Evolutionary conservation across 495 filamentous ascomycete genomes (phyloP).

Genomic region (Podospora pseudocomata): DNA sequence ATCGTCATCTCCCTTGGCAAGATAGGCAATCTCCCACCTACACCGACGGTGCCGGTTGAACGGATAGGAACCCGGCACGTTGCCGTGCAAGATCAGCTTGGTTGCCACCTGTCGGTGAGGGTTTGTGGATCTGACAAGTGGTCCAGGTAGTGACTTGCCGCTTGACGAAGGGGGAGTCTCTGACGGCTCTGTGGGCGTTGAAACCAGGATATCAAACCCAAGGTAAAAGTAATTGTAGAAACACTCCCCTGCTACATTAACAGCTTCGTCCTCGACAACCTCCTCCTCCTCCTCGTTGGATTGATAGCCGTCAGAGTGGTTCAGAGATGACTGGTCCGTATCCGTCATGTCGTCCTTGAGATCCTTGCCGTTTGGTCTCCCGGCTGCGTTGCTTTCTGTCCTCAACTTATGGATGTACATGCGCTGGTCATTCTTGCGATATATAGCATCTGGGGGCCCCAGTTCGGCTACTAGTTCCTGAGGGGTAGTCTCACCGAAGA

Average conservation of each 20-base stretch:
- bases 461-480: slow-evolving; percentile 89
- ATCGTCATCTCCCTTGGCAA: slow-evolving; percentile 25
- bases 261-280: slow-evolving; percentile 46
- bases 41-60: slow-evolving; percentile 92
- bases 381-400: slow-evolving; percentile 43
- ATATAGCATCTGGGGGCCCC: slow-evolving; percentile 91
- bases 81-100: slow-evolving; percentile 87
- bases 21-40: slow-evolving; percentile 74
- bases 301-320: slow-evolving; percentile 62
- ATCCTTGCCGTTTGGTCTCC: slow-evolving; percentile 48
- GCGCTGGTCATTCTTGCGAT: slow-evolving; percentile 85
- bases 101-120: slow-evolving; percentile 71
- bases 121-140: slow-evolving; percentile 35
- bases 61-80: slow-evolving; percentile 91
- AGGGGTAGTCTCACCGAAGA: slow-evolving; percentile 74
- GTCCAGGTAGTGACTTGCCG: slow-evolving; percentile 27
- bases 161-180: slow-evolving; percentile 57
- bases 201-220: slow-evolving; percentile 91
- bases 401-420: slow-evolving; percentile 79
- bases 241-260: slow-evolving; percentile 61
- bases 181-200: slow-evolving; percentile 63
- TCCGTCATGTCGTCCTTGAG: slow-evolving; percentile 61
- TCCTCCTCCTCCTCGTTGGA: slow-evolving; percentile 57
- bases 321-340: slow-evolving; percentile 81
- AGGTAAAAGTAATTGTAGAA: slow-evolving; percentile 98